Base-by-base conservation (phyloP, 306 rosid species). In the Myrica gale region DNA sequence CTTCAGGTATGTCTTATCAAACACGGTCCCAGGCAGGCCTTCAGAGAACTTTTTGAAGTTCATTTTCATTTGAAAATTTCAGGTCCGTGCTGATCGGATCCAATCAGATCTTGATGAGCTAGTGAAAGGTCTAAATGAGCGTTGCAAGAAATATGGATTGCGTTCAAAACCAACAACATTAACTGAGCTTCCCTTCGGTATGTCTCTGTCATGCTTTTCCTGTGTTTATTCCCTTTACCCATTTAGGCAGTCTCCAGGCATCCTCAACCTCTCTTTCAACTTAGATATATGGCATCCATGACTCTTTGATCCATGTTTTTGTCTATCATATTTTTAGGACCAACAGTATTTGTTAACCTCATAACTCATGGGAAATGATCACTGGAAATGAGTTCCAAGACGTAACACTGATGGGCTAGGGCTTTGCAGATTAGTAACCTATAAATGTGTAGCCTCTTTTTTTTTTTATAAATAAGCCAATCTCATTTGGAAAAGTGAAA, bases 121-220 rank as follows among this genome's bases (percentile, higher is more conserved):
- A 57, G 94, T 90, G 78, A 96, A 90, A 88, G 80, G 87, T 68
- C 84, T 96, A 73, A 96, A 89, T 80, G 96, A 92, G 68, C 91
- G 91, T 45, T 96, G 99, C 89, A 96, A 96, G 92, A 88, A 82
- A 73, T 92, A 92, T 71, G 99, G 98, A 57, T 85, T 96, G 79
- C 94, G 89, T 44, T 89, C 90, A 73, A 96, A 90, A 84, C 92
- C 99, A 71, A 83, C 84, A 63, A 88, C 96, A 74, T 77, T 96
- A 71, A 82, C 86, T 75, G 99, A 92, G 86, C 99, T 96, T 83
- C 99, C 97, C 47, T 96, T 92, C 47, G 99, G 99, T 96, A 85
- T 76, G 83, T 82, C 81, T 78, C n/a, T 72, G 26, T 60, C 74
- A 78, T 74, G 57, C 62, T 69, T 76, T 41, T 41, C 66, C 72